Conservation (phyloP, 208 protist genomes). For the Chromosphaera perkinsii region DNA sequence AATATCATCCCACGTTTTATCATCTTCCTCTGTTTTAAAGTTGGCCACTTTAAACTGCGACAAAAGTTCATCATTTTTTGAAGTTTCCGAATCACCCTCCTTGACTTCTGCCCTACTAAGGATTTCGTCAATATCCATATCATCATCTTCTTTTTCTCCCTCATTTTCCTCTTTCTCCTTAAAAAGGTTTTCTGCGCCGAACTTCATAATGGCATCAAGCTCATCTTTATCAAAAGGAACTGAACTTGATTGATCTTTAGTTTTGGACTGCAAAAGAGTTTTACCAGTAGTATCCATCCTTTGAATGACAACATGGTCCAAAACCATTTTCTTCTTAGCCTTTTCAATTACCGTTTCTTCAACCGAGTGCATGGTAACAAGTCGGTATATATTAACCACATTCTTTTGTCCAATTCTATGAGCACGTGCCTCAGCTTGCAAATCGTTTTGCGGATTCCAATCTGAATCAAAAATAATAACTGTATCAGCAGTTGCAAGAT, state of each 20-base stretch:
- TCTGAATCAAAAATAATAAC: conserved; percentile 76
- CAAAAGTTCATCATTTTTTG: conserved; percentile 40
- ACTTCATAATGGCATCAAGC: conserved; percentile 52
- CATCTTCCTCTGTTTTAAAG: conserved; percentile 22
- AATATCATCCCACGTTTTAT: conserved; percentile 40
- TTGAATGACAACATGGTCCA: conserved; percentile 54
- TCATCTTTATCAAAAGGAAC: conserved; percentile 23
- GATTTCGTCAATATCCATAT: conserved; percentile 41
- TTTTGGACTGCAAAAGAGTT: conserved; percentile 30
- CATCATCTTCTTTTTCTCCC: neutral
- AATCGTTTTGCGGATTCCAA: conserved; percentile 92
- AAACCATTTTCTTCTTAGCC: conserved; percentile 74
- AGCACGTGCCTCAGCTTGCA: conserved; percentile 74
- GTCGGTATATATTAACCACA: conserved; percentile 88
- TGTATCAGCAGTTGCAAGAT: conserved; percentile 79
- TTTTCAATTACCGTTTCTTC: conserved; percentile 82
- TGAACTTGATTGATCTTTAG: neutral
- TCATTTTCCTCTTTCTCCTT: conserved; percentile 40
- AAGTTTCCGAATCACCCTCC: neutral
- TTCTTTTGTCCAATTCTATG: conserved; percentile 92
- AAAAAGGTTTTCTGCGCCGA: conserved; percentile 55
- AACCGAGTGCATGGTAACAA: conserved; percentile 71
- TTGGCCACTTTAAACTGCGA: conserved; percentile 52
- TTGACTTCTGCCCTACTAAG: conserved; percentile 49
- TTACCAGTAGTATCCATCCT: conserved; percentile 53